These are phyloP conservation scores for Didymella pomorum DNA, from an alignment of 2,329 filamentous ascomycete species.

Conservation along the genomic window DNA sequence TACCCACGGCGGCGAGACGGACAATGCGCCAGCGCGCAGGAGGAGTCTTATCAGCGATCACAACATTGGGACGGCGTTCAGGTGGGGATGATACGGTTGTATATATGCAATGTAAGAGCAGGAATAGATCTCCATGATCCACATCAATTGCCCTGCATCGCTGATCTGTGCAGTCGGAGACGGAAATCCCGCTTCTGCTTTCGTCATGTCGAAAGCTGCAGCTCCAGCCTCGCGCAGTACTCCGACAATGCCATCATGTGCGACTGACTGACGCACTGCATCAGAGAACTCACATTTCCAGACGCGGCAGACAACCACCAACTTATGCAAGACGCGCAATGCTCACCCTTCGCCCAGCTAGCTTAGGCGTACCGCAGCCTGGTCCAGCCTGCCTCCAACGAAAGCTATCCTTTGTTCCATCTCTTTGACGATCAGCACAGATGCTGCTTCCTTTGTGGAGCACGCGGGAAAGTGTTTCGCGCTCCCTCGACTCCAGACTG, in stretches of 20 bases:
- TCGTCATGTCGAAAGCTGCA: not conserved
- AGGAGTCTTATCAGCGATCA: constrained; percentile 30
- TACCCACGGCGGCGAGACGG: constrained; percentile 25
- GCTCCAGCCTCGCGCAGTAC: constrained; percentile 4
- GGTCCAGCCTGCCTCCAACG: constrained; percentile 6
- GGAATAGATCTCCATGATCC: constrained; percentile 11
- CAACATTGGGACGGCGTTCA: constrained; percentile 32
- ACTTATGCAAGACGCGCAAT: constrained; percentile 5
- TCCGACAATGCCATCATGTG: constrained; percentile 15
- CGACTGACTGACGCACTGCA: constrained; percentile 6
- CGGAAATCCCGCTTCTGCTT: constrained; percentile 6
- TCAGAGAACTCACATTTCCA: not conserved
- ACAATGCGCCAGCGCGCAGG: constrained; percentile 25
- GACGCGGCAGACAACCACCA: not conserved
- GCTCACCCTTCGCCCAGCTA: not conserved
- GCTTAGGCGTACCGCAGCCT: not conserved
- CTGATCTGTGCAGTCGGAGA: constrained; percentile 8
- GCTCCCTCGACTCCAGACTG: constrained; percentile 23
- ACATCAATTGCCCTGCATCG: constrained; percentile 6
- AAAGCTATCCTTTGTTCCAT: not conserved
- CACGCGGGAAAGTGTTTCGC: constrained; percentile 25
- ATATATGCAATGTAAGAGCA: constrained; percentile 23
- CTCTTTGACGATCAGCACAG: constrained; percentile 5
- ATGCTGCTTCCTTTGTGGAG: constrained; percentile 13
- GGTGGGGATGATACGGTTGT: constrained; percentile 23